These are phyloP conservation scores for Spatholobus suberectus DNA, from an alignment of 306 rosid genomes.

Conservation along the genomic window DNA sequence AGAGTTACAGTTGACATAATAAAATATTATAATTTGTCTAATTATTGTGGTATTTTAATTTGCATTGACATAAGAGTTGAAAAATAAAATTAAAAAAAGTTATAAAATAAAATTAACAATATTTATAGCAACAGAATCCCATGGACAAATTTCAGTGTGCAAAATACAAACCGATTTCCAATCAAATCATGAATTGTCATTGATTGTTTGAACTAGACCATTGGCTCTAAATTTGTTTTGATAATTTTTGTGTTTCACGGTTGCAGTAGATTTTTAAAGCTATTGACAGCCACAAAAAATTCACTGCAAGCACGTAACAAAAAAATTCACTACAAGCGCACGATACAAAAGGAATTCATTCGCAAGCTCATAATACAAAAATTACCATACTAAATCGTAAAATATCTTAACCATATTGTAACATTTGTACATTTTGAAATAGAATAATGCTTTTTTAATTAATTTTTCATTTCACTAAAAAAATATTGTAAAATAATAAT, in stretches of 20 bases:
- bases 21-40: too few species aligned
- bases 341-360: too few species aligned
- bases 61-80: too few species aligned
- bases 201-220: background rate
- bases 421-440: too few species aligned
- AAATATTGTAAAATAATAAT: too few species aligned
- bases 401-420: too few species aligned
- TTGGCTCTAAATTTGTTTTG: background rate
- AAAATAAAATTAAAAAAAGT: too few species aligned
- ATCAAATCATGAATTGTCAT: background rate
- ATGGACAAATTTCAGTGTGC: background rate
- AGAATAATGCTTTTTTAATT: too few species aligned
- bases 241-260: background rate
- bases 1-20: background rate
- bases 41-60: too few species aligned
- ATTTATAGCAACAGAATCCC: background rate
- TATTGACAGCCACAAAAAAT: background rate
- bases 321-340: background rate
- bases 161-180: background rate
- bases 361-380: too few species aligned
- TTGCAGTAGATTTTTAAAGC: background rate
- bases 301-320: background rate
- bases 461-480: too few species aligned
- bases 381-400: too few species aligned
- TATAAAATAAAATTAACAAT: background rate